Base-by-base conservation (phyloP, 2,329 filamentous ascomycete genomes). In the Scleromitrula shiraiana region DNA sequence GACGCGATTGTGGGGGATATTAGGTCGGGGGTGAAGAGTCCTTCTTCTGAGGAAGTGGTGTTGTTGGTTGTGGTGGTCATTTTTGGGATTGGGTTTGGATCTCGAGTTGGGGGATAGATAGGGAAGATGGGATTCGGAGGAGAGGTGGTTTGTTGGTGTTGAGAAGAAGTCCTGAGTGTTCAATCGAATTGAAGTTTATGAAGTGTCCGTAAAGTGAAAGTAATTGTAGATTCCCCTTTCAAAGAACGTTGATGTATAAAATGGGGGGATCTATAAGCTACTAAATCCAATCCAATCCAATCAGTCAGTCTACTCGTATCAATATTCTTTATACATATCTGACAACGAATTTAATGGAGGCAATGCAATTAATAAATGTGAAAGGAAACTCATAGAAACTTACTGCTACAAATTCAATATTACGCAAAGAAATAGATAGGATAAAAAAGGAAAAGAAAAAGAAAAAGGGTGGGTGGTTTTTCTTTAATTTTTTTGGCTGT, bases 21-120 rank as follows among this genome's bases (percentile, higher is more conserved):
- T 62, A 96, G 82, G 53, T 80, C 70, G 54, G 77, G 64, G 49
- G 83, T 77, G 75, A 96, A 96, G 65, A 96, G 85, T 29, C 80
- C 83, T 57, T 77, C 69, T 63, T 56, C 64, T 29, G 44, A 38
- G 14, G 60, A 53, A 53, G 52, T 58, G 42, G 46, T 39, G 17
- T 22, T 15, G 24, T 29, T 40, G 53, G 50, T 57, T 40, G 50
- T 27, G n/a, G 33, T 29, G 8, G 45, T 33, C 29, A 36, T 36
- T 26, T 17, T 44, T 6, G 23, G 3, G 15, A 5, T 42, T 15
- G n/a, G 1, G 24, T 26, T 15, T 19, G n/a, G 20, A 22, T 12
- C 4, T 22, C 9, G 6, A 14, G 10, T 12, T 3, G n/a, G 12
- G 20, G n/a, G 20, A 30, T 3, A 26, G 29, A 2, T 24, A 7